These are phyloP conservation scores for Polygonum maritimum DNA, from an alignment of 148 eudicot genomes.

Conservation along the genomic window DNA sequence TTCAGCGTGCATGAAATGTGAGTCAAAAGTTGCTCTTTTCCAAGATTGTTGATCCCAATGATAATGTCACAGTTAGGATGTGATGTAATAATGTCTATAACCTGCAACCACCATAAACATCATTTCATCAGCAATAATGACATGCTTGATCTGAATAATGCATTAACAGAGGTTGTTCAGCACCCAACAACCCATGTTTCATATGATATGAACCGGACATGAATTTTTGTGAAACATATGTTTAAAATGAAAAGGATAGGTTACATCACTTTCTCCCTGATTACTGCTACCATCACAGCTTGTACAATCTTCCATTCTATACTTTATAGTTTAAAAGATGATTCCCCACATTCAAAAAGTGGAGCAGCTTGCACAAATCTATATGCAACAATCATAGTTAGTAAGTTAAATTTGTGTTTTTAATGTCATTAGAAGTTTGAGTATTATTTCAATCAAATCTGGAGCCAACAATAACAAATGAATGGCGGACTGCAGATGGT, in stretches of 20 bases:
- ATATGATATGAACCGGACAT: not conserved
- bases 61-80: slow-evolving; percentile 60
- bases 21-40: slow-evolving; percentile 73
- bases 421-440: not conserved
- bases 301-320: not conserved
- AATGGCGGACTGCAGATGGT: not conserved
- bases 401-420: not conserved
- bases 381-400: not conserved
- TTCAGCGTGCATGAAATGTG: slow-evolving; percentile 45
- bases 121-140: not conserved
- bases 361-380: not conserved
- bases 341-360: not conserved
- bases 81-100: slow-evolving; percentile 50
- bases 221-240: not conserved
- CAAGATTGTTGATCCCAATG: slow-evolving; percentile 64
- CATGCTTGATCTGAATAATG: not conserved
- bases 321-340: not conserved
- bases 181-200: not conserved
- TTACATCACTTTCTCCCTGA: not conserved
- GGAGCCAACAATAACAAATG: not conserved
- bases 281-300: not conserved
- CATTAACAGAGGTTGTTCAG: not conserved
- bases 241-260: not conserved
- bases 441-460: not conserved
- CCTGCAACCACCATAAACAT: slow-evolving; percentile 29